These are phyloP conservation scores for Dendrobium officinale DNA, from an alignment of 106 monocot genomes.

Conservation along the genomic window DNA sequence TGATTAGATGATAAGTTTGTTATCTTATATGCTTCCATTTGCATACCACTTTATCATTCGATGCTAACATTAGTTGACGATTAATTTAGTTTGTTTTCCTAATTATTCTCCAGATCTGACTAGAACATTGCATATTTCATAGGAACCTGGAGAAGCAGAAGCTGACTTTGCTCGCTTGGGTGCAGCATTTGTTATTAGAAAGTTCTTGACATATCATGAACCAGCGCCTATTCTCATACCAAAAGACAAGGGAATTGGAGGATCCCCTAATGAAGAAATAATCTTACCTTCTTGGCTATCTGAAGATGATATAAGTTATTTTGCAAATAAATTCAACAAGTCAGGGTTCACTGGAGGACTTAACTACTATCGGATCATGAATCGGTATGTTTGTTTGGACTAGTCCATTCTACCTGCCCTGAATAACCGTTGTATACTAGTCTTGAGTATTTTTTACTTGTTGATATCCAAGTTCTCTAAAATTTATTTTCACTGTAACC, in stretches of 20 bases:
- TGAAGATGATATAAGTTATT: slow-evolving; percentile 19
- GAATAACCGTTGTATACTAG: no score
- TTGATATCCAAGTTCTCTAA: no score
- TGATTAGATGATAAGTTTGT: no score
- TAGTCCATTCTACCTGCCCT: no score
- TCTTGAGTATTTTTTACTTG: no score
- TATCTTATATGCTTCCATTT: neutral
- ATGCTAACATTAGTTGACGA: neutral
- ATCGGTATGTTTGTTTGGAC: slow-evolving; percentile 4
- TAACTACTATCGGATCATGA: slow-evolving; percentile 15
- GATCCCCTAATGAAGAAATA: neutral
- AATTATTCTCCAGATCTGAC: no score
- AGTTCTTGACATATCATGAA: slow-evolving; percentile 4
- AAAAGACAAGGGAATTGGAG: slow-evolving; percentile 4
- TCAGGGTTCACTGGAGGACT: slow-evolving; percentile 21
- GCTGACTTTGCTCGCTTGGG: slow-evolving; percentile 14
- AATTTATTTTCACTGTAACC: no score
- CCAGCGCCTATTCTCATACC: slow-evolving; percentile 12
- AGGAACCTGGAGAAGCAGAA: slow-evolving; percentile 21
- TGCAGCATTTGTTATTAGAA: neutral
- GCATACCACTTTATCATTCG: neutral
- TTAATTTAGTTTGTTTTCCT: neutral
- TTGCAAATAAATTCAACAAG: slow-evolving; percentile 12
- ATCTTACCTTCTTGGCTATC: slow-evolving; percentile 18
- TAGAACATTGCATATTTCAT: neutral